Conservation (phyloP, 2,329 filamentous ascomycete species). For the Knufia fluminis region DNA sequence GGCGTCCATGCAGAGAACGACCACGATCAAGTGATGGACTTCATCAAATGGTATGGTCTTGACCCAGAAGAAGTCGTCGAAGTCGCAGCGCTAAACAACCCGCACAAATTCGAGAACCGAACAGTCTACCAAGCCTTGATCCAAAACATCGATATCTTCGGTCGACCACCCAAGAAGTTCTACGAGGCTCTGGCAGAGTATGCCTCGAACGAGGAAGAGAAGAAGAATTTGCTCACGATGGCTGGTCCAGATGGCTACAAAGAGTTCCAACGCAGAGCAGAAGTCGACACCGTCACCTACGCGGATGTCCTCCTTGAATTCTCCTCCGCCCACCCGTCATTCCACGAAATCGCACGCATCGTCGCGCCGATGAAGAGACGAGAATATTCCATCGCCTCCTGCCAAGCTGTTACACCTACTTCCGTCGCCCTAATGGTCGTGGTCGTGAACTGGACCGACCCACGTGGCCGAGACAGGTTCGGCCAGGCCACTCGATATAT, state of each 20-base stretch:
- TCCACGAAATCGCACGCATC: constrained; percentile 81
- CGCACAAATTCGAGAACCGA: constrained; percentile 66
- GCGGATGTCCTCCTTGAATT: constrained; percentile 87
- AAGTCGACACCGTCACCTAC: constrained; percentile 85
- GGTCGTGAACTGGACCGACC: constrained; percentile 90
- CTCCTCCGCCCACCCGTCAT: constrained; percentile 73
- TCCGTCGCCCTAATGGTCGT: constrained; percentile 94
- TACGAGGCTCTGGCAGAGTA: constrained; percentile 87
- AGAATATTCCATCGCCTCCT: constrained; percentile 98
- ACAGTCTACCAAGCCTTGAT: constrained; percentile 86
- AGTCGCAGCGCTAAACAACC: constrained; percentile 75
- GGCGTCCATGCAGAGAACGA: constrained; percentile 96
- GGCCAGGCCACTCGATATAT: constrained; percentile 92
- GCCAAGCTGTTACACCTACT: constrained; percentile 84
- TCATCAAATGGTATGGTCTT: constrained; percentile 84
- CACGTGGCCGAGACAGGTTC: constrained; percentile 75
- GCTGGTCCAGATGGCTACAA: constrained; percentile 69
- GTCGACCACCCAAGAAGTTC: constrained; percentile 93
- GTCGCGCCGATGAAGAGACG: constrained; percentile 88
- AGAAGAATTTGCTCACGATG: constrained; percentile 66
- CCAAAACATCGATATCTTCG: constrained; percentile 94
- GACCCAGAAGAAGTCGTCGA: constrained; percentile 78
- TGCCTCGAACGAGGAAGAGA: constrained; percentile 72
- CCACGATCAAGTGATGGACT: constrained; percentile 63
- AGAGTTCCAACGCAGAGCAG: constrained; percentile 85